Conservation (phyloP, 2,329 filamentous ascomycete genomes). For the Helotiales sp. region DNA sequence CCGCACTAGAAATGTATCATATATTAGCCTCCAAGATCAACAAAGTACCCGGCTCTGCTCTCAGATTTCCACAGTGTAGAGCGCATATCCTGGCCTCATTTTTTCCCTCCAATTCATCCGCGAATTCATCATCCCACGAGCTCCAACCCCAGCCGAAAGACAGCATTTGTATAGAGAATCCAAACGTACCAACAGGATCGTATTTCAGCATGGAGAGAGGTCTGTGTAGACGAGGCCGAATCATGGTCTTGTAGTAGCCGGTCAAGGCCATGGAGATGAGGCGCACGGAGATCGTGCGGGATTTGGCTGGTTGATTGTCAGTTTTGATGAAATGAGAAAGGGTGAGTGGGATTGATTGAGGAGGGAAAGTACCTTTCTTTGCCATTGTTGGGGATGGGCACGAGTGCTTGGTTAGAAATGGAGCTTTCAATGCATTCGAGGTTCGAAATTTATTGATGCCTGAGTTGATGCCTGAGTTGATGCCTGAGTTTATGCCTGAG, state of each 20-base stretch:
- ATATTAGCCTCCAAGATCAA: not conserved
- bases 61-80: not conserved
- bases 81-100: not conserved
- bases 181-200: constrained; percentile 77
- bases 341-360: not conserved
- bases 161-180: not conserved
- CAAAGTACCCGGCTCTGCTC: not conserved
- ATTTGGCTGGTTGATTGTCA: constrained; percentile 55
- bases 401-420: not conserved
- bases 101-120: not conserved
- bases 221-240: constrained; percentile 74
- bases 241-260: constrained; percentile 92
- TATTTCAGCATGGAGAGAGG: constrained; percentile 99
- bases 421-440: not conserved
- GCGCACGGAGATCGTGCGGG: constrained; percentile 88
- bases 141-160: not conserved
- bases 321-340: not conserved
- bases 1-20: constrained; percentile 60
- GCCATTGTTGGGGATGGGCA: constrained; percentile 17
- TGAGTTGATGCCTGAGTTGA: not conserved
- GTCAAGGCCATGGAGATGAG: constrained; percentile 99
- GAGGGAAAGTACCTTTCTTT: constrained; percentile 11
- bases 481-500: too few relatives aligned
- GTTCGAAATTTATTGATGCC: not conserved
- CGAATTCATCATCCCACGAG: not conserved